Base-by-base conservation (phyloP, 2,329 filamentous ascomycete genomes). In the Colletotrichum chlorophyti region DNA sequence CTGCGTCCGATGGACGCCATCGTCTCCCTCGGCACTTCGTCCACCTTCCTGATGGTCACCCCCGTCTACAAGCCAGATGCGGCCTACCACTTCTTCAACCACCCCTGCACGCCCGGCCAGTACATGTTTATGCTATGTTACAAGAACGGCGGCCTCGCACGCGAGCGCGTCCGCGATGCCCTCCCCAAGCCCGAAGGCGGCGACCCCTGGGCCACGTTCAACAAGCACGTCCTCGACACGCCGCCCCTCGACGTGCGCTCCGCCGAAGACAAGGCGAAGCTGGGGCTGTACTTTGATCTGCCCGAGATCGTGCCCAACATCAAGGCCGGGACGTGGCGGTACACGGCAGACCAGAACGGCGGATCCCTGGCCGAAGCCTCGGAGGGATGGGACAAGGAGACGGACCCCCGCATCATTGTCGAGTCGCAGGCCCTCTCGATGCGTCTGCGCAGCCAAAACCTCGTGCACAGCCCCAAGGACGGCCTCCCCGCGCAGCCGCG, bases 71-170 rank as follows among this genome's bases (percentile, higher is more conserved):
- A 89, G 72, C 92, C 95, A 2, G 89, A 97, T 69, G 91, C 92
- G 3, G 86, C 90, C 6, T 97, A 97, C 70, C 95, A 99, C 79
- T 97, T 98, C 81, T 96, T 98, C 85, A 97, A 97, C 79, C 93
- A 98, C 74, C 95, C 95, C 2, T 95, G 93, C 40, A 96, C 92
- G 1, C 79, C 88, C 0, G 92, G 91, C 1, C 84, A 97, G 60
- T 97, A 96, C 83, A 98, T 99, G 95, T 98, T 99, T 76, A 99
- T 99, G 95, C 86, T 99, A 31, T 99, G 95, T 82, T 99, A 98
- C 81, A 98, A 98, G 77, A 99, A 99, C 76, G 95, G 95, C 65
- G 93, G 93, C 2, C 86, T 98, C 1, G 94, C 95, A 2, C 90
- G 95, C 40, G 95, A 99, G 72, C 88, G 91, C 67, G 86, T 98